Conservation (phyloP, 768 basidiomycete species). For the Xerocomellus dryophilus region DNA sequence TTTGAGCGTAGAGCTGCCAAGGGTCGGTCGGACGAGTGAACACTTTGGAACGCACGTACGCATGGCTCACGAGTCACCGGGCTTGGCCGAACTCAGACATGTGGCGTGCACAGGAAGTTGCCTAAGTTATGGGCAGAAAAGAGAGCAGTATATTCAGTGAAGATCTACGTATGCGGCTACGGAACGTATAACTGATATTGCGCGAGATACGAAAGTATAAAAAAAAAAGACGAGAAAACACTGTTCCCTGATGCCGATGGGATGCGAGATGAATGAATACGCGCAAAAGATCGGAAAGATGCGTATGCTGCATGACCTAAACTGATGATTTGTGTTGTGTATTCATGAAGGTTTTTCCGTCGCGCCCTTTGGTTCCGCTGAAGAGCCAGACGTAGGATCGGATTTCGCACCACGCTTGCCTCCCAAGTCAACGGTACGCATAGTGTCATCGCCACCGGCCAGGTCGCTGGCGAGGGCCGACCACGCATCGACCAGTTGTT, state of each 20-base stretch:
- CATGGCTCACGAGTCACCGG: no score
- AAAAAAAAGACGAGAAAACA: not conserved
- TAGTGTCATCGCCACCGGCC: not conserved
- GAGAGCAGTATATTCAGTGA: not conserved
- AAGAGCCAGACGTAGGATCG: not conserved
- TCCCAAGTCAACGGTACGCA: not conserved
- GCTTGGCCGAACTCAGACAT: not conserved
- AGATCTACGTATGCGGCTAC: not conserved
- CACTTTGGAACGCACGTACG: not conserved
- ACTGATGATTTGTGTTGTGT: not conserved
- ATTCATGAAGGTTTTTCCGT: not conserved
- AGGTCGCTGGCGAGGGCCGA: conserved; percentile 31
- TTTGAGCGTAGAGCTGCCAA: not conserved
- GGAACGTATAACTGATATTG: not conserved
- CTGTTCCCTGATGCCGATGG: not conserved
- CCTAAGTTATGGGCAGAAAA: not conserved
- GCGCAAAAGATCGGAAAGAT: not conserved
- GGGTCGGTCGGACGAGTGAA: not conserved
- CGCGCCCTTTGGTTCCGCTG: not conserved
- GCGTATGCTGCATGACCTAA: not conserved
- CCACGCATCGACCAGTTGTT: conserved; percentile 71
- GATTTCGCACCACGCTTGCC: conserved; percentile 5
- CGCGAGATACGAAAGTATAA: not conserved
- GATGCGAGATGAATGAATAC: not conserved
- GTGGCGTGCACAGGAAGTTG: not conserved